Conservation (phyloP, 768 basidiomycete species). For the Pleurotus giganteus region DNA sequence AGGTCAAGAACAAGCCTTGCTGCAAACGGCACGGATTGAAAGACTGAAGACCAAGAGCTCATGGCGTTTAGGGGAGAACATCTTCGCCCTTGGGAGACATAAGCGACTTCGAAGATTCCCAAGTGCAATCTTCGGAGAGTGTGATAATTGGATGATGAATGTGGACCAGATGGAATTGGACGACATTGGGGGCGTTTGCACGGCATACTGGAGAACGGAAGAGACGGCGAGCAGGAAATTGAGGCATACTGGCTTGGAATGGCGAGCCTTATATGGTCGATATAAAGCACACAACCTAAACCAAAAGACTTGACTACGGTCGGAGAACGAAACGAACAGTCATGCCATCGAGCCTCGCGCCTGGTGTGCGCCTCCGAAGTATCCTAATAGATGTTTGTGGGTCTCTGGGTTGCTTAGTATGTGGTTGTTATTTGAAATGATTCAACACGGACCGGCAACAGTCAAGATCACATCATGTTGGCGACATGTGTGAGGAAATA, state of each 20-base stretch:
- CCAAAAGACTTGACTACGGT: neutral
- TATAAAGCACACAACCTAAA: neutral
- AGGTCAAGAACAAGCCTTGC: slow-evolving; percentile 22
- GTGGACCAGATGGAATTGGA: neutral
- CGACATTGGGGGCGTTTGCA: neutral
- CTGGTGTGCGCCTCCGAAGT: slow-evolving; percentile 6
- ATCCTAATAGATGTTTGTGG: slow-evolving; percentile 7
- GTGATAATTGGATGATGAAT: neutral
- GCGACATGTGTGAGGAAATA: too few species aligned
- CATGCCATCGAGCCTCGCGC: slow-evolving; percentile 3
- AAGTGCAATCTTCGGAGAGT: slow-evolving; percentile 21
- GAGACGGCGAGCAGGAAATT: neutral
- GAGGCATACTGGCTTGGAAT: neutral
- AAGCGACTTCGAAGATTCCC: slow-evolving; percentile 36
- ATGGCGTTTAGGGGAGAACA: slow-evolving; percentile 1
- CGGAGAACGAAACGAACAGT: slow-evolving; percentile 8
- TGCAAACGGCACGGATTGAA: slow-evolving; percentile 12
- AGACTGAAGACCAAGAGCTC: slow-evolving; percentile 7
- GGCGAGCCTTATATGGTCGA: slow-evolving; percentile 1
- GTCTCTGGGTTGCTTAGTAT: neutral
- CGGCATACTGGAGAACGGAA: neutral
- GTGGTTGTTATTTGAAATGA: neutral
- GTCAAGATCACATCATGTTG: neutral
- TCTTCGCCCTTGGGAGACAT: slow-evolving; percentile 16
- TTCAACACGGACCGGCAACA: neutral